phyloP scores from a whole-genome alignment of 169 alveolate species.

The Theileria sp. region DNA sequence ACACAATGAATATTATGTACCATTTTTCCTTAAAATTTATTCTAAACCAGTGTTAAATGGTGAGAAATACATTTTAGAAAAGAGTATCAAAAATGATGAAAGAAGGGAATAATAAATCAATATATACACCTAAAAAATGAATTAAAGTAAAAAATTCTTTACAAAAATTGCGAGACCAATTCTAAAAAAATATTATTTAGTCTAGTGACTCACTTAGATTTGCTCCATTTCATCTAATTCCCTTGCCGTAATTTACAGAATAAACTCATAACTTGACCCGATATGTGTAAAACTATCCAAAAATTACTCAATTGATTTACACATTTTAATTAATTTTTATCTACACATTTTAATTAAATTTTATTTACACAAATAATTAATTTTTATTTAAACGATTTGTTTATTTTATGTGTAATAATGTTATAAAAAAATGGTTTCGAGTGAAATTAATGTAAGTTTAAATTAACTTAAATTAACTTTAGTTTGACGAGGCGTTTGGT shows the following conservation, averaged over 20 bases:
- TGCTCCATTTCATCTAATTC: not conserved
- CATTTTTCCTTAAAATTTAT: not conserved
- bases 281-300: not conserved
- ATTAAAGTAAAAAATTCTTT: not conserved
- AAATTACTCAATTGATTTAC: not conserved
- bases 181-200: not conserved
- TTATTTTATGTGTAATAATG: no score
- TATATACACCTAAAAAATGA: not conserved
- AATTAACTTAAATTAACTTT: not conserved
- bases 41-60: not conserved
- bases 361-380: not conserved
- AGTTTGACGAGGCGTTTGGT: not conserved
- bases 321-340: not conserved
- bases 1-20: constrained; percentile 7
- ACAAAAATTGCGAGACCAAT: not conserved
- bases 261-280: not conserved
- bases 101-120: not conserved
- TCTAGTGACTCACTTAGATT: not conserved
- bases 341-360: not conserved
- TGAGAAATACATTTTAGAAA: not conserved
- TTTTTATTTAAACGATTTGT: not conserved
- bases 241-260: not conserved
- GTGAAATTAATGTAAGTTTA: not conserved
- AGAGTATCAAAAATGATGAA: not conserved
- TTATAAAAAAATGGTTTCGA: not conserved